Evolutionary conservation across 2,329 filamentous ascomycete genomes (phyloP), one percentile per base, ranked within the genome.

Genomic region (Thelonectria discophora): DNA sequence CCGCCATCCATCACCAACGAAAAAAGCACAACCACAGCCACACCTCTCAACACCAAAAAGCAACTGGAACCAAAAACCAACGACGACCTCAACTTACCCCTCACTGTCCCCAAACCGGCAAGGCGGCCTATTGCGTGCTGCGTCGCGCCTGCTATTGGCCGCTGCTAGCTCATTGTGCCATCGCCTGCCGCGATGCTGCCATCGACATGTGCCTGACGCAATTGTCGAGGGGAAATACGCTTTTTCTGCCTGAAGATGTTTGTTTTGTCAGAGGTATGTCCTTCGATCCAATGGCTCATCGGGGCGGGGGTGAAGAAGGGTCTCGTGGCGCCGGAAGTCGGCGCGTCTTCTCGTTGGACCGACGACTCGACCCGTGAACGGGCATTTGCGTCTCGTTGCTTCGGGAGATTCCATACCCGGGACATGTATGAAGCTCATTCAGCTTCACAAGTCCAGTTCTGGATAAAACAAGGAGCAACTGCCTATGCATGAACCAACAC

Each of bases 91-190:
- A 24, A 18, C 10, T 18, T 65, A 64, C 69, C 67, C 69, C 69
- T 72, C 69, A 68, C 66, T 70, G 59, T 42, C 43, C 68, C 62
- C 46, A 63, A 69, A 65, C 59, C 57, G 69, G 69, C 64, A 69
- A 71, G 54, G 69, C 60, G 60, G 56, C 49, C 17, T 62, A 71
- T 71, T 71, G 69, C 69, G 69, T 71, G 69, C 69, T 71, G 69
- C 34, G 59, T 21, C 47, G 18, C 8, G 5, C 20, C 20, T 39
- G 18, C 51, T 30, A 71, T 71, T 72, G 69, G 69, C 30, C 54
- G 6, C 6, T 5, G 6, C 30, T 43, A 2, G 32, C 27, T 18
- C 60, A 71, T 71, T 71, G 54, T 71, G 69, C 69, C 69, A 71
- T 71, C 56, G 32, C 52, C 20, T 12, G 47, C 62, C 62, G 46